These are phyloP conservation scores for Pterocarpus santalinus DNA, from an alignment of 306 rosid genomes.

Conservation along the genomic window DNA sequence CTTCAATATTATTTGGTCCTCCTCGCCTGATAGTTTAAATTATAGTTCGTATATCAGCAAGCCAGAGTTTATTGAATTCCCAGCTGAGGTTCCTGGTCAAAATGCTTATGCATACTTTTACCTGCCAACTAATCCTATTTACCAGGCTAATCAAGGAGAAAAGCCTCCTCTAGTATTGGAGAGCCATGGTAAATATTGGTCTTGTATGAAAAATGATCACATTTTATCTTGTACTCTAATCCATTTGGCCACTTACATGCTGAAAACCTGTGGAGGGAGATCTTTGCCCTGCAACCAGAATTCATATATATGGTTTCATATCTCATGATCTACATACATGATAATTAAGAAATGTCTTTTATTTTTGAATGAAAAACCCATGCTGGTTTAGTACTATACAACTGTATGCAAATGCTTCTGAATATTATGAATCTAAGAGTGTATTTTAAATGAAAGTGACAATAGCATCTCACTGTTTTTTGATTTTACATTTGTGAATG, in stretches of 20 bases:
- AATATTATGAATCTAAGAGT: not conserved
- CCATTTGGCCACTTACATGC: constrained; percentile 17
- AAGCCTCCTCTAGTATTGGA: constrained; percentile 86
- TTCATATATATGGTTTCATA: not conserved
- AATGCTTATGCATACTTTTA: constrained; percentile 92
- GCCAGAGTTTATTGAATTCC: constrained; percentile 91
- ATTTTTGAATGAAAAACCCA: not conserved
- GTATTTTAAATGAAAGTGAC: not conserved
- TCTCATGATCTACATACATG: not conserved
- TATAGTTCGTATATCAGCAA: constrained; percentile 73
- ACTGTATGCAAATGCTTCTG: not conserved
- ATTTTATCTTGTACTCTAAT: constrained; percentile 14
- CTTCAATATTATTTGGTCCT: constrained; percentile 82
- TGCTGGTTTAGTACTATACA: constrained; percentile 10
- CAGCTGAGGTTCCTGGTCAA: constrained; percentile 92
- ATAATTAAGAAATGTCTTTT: constrained; percentile 2
- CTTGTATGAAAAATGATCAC: constrained; percentile 9
- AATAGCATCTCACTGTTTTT: not conserved
- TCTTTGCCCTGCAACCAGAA: not conserved
- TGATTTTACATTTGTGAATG: not conserved
- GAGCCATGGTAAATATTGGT: constrained; percentile 79
- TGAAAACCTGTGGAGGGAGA: constrained; percentile 14
- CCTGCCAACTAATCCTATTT: constrained; percentile 75
- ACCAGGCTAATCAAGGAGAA: constrained; percentile 72
- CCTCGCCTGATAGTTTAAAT: constrained; percentile 82